Evolutionary conservation across 805 yeast species (phyloP).

Genomic region (Candida loeiensis): DNA sequence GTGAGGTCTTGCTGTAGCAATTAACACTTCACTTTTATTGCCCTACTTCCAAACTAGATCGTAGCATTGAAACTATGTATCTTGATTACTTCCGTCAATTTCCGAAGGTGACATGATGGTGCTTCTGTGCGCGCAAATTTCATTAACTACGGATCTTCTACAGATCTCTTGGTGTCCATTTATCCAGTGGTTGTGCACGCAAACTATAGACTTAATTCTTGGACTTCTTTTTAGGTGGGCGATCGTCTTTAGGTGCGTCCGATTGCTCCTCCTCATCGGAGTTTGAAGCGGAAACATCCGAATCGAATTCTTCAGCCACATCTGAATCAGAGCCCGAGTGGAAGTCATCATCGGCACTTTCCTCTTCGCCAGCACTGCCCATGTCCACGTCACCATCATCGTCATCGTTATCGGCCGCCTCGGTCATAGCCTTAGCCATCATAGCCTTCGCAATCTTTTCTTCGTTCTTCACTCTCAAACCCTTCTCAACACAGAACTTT

Average conservation of each 20-base stretch:
- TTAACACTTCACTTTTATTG: too few species aligned
- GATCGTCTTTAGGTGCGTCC: slow-evolving; percentile 11
- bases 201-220: slow-evolving; percentile 13
- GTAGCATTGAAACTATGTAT: too few species aligned
- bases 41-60: too few species aligned
- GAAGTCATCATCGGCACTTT: slow-evolving; percentile 85
- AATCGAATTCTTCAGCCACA: slow-evolving; percentile 81
- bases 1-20: too few species aligned
- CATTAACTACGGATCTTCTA: too few species aligned
- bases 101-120: too few species aligned
- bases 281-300: slow-evolving; percentile 47
- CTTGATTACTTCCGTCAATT: too few species aligned
- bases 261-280: slow-evolving; percentile 22
- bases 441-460: slow-evolving; percentile 82
- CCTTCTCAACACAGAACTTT: slow-evolving; percentile 70
- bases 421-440: slow-evolving; percentile 72
- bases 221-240: slow-evolving; percentile 15
- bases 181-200: too few species aligned
- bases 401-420: slow-evolving; percentile 51
- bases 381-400: slow-evolving; percentile 46
- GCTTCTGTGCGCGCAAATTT: too few species aligned
- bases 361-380: slow-evolving; percentile 82
- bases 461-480: slow-evolving; percentile 79
- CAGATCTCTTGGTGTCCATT: too few species aligned
- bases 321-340: slow-evolving; percentile 60